Conservation (phyloP, 495 filamentous ascomycete genomes). For the Friedmanniomyces simplex region DNA sequence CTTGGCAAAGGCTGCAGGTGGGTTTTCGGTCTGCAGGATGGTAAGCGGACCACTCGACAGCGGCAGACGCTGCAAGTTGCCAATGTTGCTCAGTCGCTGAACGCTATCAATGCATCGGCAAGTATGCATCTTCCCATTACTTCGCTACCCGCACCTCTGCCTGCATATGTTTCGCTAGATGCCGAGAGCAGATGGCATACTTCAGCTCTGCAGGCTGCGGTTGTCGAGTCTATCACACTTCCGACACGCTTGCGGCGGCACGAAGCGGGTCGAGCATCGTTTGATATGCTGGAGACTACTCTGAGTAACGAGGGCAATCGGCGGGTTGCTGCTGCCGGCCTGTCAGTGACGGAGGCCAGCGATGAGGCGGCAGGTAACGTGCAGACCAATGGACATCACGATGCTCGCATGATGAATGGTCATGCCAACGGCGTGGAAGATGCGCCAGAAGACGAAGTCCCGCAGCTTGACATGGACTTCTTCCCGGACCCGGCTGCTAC, state of each 20-base stretch:
- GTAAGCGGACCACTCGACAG: conserved; percentile 14
- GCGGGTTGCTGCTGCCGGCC: conserved; percentile 63
- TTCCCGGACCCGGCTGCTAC: conserved; percentile 1
- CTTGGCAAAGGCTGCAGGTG: conserved; percentile 77
- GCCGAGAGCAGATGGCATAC: conserved; percentile 65
- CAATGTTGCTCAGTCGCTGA: conserved; percentile 61
- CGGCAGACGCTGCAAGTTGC: conserved; percentile 23
- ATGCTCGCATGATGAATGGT: conserved; percentile 15
- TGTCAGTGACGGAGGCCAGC: conserved; percentile 34
- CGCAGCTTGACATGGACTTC: conserved; percentile 14
- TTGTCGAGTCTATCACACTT: conserved; percentile 70
- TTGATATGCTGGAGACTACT: conserved; percentile 57
- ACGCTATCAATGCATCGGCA: conserved; percentile 55
- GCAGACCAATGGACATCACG: conserved; percentile 1
- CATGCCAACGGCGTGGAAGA: neutral
- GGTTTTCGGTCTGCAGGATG: conserved; percentile 67
- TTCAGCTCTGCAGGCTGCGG: conserved; percentile 64
- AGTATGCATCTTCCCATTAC: conserved; percentile 73
- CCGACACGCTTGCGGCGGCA: conserved; percentile 58
- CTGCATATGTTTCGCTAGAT: conserved; percentile 54
- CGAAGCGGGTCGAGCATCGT: conserved; percentile 36
- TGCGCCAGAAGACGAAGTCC: neutral
- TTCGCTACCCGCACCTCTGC: conserved; percentile 46
- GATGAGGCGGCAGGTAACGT: neutral
- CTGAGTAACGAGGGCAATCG: conserved; percentile 71